Percentiles rank a stretch among this genome's conserved stretches.
Evolutionary conservation across 495 filamentous ascomycete genomes (phyloP).

Genomic region (Penicillium roqueforti): DNA sequence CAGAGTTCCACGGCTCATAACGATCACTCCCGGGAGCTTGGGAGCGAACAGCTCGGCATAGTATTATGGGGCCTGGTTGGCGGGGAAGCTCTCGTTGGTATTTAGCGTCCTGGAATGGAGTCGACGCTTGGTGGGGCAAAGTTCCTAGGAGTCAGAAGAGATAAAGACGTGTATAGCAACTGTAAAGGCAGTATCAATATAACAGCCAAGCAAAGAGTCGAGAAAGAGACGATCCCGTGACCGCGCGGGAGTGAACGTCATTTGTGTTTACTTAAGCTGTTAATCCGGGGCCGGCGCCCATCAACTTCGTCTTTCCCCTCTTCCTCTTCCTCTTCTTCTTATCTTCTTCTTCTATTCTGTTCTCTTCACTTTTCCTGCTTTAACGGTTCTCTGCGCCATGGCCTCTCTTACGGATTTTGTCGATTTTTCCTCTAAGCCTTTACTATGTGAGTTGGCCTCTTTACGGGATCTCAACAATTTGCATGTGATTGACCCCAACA

Average conservation of each 20-base stretch:
- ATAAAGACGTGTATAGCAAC: not conserved
- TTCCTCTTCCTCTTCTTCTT: slow-evolving; percentile 5
- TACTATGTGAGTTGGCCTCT: slow-evolving; percentile 37
- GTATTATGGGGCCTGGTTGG: slow-evolving; percentile 7
- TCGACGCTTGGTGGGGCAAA: not conserved
- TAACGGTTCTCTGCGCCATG: slow-evolving; percentile 25
- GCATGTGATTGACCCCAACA: slow-evolving; percentile 38
- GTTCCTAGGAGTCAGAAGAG: not conserved
- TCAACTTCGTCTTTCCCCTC: not conserved
- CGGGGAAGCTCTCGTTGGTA: not conserved
- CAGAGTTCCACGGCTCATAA: slow-evolving; percentile 32
- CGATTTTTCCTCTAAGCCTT: slow-evolving; percentile 42
- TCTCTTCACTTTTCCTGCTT: slow-evolving; percentile 10
- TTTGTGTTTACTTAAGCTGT: slow-evolving; percentile 33
- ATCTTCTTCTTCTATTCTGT: slow-evolving; percentile 14
- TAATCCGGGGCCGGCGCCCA: slow-evolving; percentile 1
- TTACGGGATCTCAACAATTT: slow-evolving; percentile 20
- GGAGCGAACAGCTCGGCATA: slow-evolving; percentile 15
- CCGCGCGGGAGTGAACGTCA: slow-evolving; percentile 15
- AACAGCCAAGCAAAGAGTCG: not conserved
- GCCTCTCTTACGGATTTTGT: slow-evolving; percentile 38
- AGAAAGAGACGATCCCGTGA: slow-evolving; percentile 18
- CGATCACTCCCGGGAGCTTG: slow-evolving; percentile 24
- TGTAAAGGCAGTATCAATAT: not conserved
- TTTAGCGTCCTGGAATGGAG: not conserved